Base-by-base conservation (phyloP, 2,329 filamentous ascomycete species). In the Aspergillus pseudonomiae region DNA sequence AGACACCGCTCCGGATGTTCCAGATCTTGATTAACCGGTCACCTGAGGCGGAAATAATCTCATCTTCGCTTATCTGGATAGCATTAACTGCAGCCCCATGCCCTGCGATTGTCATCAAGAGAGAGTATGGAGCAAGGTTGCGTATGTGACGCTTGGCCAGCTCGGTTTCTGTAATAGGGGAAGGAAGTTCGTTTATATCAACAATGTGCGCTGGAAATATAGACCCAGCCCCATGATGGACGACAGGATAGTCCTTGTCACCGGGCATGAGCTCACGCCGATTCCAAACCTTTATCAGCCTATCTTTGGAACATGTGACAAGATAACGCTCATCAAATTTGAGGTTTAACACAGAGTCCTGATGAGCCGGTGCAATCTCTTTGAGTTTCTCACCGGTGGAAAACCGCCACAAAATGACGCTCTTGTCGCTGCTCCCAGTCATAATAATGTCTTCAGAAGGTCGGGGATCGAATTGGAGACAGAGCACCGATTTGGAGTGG, bases 261-360 rank as follows among this genome's bases (percentile, higher is more conserved):
- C 77, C 74, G 4, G 78, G 78, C 52, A 75, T 80, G n/a, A 97
- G 81, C 21, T 88, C 83, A 21, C 82, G 85, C 6, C 95, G 89
- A 75, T 94, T 98, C 86, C 96, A 99, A 21, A 99, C 89, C 78
- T 97, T 97, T 83, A 99, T 97, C 0, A 91, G 91, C 77, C 94
- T 96, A 78, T 99, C 95, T 77, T 99, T 99, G 56, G 94, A 98
- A 73, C 95, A 98, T 0, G 95, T 99, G 14, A 98, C 93, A 4
- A 99, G 84, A 66, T 96, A 96, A 10, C 92, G 88, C 68, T 92
- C 90, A 74, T 98, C 94, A 69, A 98, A 99, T 65, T 92, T 88
- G 62, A 99, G 88, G 73, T 98, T 98, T 19, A 99, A 82, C 0
- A 99, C 94, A 0, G 94, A 97, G 77, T 99, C 95, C 34, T 84